These are phyloP conservation scores for Tetradesmus lagerheimii DNA, from an alignment of 139 green algal genomes.

Conservation along the genomic window DNA sequence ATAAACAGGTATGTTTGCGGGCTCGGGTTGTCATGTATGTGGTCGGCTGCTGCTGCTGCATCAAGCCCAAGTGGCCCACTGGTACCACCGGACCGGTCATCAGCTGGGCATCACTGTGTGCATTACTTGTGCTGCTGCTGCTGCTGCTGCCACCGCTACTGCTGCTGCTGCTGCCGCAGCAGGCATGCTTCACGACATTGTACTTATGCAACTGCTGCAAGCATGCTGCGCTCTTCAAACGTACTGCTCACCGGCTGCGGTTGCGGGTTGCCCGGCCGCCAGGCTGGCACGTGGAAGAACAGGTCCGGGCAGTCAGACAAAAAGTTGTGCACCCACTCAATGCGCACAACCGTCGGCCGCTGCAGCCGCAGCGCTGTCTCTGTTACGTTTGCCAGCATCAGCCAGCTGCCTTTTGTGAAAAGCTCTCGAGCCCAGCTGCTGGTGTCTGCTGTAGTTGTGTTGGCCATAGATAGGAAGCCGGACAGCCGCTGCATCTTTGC, in stretches of 20 bases:
- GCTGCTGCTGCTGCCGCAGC: not conserved
- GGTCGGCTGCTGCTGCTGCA: not conserved
- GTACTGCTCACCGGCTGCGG: not conserved
- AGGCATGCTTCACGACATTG: not conserved
- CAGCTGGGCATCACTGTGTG: no score
- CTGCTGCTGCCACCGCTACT: not conserved
- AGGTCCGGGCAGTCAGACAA: conserved; percentile 4
- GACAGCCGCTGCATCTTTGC: not conserved
- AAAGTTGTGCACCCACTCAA: conserved; percentile 17
- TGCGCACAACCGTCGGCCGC: not conserved
- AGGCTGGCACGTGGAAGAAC: conserved; percentile 20
- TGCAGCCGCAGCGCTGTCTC: not conserved
- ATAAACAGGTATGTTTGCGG: no score
- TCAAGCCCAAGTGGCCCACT: not conserved
- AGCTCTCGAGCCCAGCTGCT: not conserved
- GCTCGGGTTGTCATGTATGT: not conserved
- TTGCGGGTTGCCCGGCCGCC: not conserved
- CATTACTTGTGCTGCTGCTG: not conserved
- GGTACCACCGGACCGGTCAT: no score
- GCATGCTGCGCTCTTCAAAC: no score
- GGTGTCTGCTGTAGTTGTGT: not conserved
- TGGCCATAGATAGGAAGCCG: not conserved
- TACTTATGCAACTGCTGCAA: not conserved
- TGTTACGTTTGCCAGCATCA: not conserved
- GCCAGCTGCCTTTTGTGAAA: not conserved